Base-by-base conservation (phyloP, 345 rosid genomes). In the Gossypium rotundifolium region DNA sequence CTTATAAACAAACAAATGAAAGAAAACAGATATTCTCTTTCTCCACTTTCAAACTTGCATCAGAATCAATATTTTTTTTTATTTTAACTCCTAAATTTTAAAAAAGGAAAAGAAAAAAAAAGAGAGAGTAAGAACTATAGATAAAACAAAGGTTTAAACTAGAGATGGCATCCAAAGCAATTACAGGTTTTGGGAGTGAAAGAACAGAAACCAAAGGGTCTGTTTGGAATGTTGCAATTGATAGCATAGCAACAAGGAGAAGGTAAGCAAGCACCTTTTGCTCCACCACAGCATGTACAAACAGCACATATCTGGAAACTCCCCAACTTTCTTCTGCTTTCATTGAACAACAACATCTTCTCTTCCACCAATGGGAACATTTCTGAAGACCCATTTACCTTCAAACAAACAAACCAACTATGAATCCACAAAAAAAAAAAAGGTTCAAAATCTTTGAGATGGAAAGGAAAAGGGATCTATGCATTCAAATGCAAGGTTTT, bases 211-310 rank as follows among this genome's bases (percentile, higher is more conserved):
- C 98, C 98, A 76, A 90, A 94, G 53, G 98, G 98, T 81, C 92
- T 86, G 76, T 94, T 90, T 16, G 98, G 98, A 49, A 94, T 94
- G 84, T 92, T 92, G 93, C 98, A 94, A 73, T 92, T 92, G 85
- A 94, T 92, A 27, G 97, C 97, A 82, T 82, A 94, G 85, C 98
- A 94, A 83, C 98, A 94, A 45, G 97, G 97, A 27, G 97, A 88
- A 17, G 93, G 90, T 81, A 92, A 78, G 75, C 98, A 94, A 71
- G 87, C 63, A 17, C 97, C 90, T 77, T 83, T 88, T 48, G 96
- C 82, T 71, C 97, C 97, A 48, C 97, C 97, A 33, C 40, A 33
- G 40, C 40, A 33, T 33, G 40, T 33, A 33, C 40, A 33, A 33
- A 33, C 40, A 33, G 40, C 40, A 33, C 40, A 33, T 33, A 33